Evolutionary conservation across 176 grass and related monocot species (phyloP), one percentile per base, ranked within the genome.

Genomic region (Lolium multiflorum): DNA sequence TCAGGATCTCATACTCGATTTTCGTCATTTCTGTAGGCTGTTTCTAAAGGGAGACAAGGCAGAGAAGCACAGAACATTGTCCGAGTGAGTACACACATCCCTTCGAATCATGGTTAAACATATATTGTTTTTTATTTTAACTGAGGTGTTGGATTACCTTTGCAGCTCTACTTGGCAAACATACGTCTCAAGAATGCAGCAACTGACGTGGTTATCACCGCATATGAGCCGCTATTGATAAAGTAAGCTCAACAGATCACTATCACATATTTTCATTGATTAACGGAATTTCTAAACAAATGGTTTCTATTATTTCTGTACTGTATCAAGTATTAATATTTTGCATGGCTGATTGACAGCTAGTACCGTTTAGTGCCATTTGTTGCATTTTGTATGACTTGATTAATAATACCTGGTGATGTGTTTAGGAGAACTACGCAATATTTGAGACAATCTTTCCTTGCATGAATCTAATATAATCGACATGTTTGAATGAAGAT

Each of bases 21-120:
- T 52, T 84, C 9, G 0, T 66, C n/a, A 3, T 46, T 55, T 84
- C 31, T 82, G 46, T 87, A 98, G 96, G 91, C 91, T 26, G 60
- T 98, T 80, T 89, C 96, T 61, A 98, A 98, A 89, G 96, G 86
- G 35, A 89, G 93, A 73, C 96, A 98, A 92, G 88, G 96, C 59
- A 91, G 89, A 77, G 93, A 95, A 83, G 91, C 93, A 62, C 93
- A 89, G 77, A 98, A 95, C 78, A 82, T 91, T 59, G 88, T 98
- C 72, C 80, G 88, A 73, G 93, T 98, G 78, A 95, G 90, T 91
- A 58, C 25, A 81, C 18, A 56, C 77, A 49, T 65, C 83, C 22
- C 12, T 49, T 81, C 1, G 26, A 58, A 71, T 8, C 80, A 24
- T 78, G 12, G 17, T 88, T 85, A 25, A 65, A 6, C 24, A 49